Evolutionary conservation across 495 filamentous ascomycete species (phyloP).

Genomic region (Penicillium angulare): DNA sequence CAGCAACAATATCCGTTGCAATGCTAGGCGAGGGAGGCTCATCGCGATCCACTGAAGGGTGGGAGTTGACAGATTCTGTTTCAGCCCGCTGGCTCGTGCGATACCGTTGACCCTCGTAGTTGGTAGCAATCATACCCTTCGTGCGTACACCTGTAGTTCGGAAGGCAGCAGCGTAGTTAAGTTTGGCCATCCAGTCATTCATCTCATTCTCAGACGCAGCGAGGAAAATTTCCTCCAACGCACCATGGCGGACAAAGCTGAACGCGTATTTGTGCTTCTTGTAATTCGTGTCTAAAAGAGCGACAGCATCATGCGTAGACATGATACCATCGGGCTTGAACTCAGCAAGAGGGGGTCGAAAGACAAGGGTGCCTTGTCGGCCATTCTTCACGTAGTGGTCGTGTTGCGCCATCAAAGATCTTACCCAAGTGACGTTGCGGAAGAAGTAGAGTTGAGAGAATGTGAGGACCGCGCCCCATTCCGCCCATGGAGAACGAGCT

Average conservation of each 20-base stretch:
- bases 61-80: conserved; percentile 36
- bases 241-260: conserved; percentile 82
- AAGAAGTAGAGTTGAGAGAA: conserved; percentile 97
- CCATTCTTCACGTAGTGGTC: conserved; percentile 68
- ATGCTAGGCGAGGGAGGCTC: conserved; percentile 56
- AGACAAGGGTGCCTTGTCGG: conserved; percentile 63
- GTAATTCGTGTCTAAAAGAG: conserved; percentile 80
- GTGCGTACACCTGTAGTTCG: conserved; percentile 88
- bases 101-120: conserved; percentile 78
- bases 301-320: conserved; percentile 88
- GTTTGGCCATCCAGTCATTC: conserved; percentile 95
- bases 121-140: conserved; percentile 78
- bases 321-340: conserved; percentile 93
- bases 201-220: conserved; percentile 86
- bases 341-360: conserved; percentile 81
- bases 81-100: conserved; percentile 68
- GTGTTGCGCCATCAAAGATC: conserved; percentile 80
- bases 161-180: conserved; percentile 96
- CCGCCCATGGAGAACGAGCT: conserved; percentile 93
- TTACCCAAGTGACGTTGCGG: conserved; percentile 88
- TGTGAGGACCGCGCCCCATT: conserved; percentile 96
- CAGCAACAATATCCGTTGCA: conserved; percentile 75
- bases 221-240: conserved; percentile 86
- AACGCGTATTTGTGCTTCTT: conserved; percentile 97
- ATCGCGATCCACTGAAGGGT: conserved; percentile 21